Percentiles rank a stretch among this genome's conserved stretches.
Evolutionary conservation across 1,284 basidiomycete species (phyloP).

Genomic region (Moesziomyces sp.): DNA sequence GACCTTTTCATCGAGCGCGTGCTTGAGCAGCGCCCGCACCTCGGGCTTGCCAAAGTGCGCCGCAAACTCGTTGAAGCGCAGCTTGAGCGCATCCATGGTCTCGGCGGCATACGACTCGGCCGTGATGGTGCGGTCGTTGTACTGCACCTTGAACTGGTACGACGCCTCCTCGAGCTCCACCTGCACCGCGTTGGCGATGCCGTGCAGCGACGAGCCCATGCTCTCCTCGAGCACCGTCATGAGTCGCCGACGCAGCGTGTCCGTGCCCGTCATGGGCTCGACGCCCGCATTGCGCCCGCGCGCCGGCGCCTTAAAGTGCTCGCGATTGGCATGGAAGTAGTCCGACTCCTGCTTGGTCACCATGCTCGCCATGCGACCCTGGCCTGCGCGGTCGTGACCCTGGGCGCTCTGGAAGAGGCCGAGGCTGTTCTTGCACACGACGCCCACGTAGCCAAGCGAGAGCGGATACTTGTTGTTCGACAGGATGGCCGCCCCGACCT

Average conservation of each 20-base stretch:
- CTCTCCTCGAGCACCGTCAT: slow-evolving; percentile 98
- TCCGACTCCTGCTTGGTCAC: slow-evolving; percentile 80
- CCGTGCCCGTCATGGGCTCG: slow-evolving; percentile 80
- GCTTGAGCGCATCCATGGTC: slow-evolving; percentile 91
- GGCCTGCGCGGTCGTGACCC: slow-evolving; percentile 51
- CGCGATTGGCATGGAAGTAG: slow-evolving; percentile 80
- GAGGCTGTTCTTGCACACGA: slow-evolving; percentile 75
- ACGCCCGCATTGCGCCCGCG: slow-evolving; percentile 70
- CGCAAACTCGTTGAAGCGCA: slow-evolving; percentile 87
- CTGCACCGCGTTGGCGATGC: slow-evolving; percentile 95
- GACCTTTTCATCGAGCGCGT: slow-evolving; percentile 92
- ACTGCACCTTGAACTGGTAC: slow-evolving; percentile 99
- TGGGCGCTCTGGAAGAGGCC: slow-evolving; percentile 44
- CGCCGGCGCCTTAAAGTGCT: slow-evolving; percentile 75
- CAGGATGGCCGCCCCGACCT: slow-evolving; percentile 83
- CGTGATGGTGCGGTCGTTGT: slow-evolving; percentile 94
- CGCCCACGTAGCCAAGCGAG: slow-evolving; percentile 95
- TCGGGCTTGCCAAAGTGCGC: slow-evolving; percentile 87
- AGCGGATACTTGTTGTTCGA: slow-evolving; percentile 94
- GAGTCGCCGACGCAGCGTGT: slow-evolving; percentile 84
- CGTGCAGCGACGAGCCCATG: slow-evolving; percentile 93
- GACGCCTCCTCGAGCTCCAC: slow-evolving; percentile 94
- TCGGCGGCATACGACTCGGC: slow-evolving; percentile 98
- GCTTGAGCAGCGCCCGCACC: slow-evolving; percentile 86
- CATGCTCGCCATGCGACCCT: slow-evolving; percentile 69